A percentile compares a stretch with the other conserved stretches of the same genome.
Conservation (phyloP, 768 basidiomycete species). For the Lactifluus hygrophoroides region DNA sequence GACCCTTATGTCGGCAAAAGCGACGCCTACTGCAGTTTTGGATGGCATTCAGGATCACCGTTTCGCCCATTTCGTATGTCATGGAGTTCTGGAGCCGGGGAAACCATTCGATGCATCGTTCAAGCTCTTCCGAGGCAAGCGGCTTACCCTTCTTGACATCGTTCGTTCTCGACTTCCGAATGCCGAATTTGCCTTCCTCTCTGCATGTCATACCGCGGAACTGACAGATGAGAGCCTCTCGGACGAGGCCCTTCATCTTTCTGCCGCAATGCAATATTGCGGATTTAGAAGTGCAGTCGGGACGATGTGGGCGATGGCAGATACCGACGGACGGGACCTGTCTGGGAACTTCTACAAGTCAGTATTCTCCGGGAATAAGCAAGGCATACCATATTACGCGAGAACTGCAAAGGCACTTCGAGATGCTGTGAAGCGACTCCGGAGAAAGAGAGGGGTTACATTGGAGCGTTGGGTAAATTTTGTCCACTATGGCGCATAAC, state of each 20-base stretch:
- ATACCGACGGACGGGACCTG: no score
- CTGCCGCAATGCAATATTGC: background rate
- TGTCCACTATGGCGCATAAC: background rate
- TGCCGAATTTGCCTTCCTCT: no score
- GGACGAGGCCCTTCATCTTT: background rate
- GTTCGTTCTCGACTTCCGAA: no score
- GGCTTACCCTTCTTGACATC: no score
- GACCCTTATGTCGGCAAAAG: background rate
- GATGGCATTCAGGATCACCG: background rate
- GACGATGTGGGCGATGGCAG: no score
- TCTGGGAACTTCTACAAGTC: background rate
- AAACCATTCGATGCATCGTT: background rate
- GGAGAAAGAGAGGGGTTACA: background rate
- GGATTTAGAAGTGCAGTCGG: background rate
- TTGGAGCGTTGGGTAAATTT: background rate
- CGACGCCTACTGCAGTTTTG: background rate
- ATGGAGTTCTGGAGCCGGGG: background rate
- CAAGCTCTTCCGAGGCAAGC: background rate
- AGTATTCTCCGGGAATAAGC: no score
- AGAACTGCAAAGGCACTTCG: no score
- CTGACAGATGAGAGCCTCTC: background rate
- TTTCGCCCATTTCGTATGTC: background rate
- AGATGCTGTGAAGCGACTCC: no score
- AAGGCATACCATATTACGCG: no score
- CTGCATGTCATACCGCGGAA: no score